phyloP scores from a whole-genome alignment of 192 early-diverging fungal genomes.

The Gamsiella multidivaricata region DNA sequence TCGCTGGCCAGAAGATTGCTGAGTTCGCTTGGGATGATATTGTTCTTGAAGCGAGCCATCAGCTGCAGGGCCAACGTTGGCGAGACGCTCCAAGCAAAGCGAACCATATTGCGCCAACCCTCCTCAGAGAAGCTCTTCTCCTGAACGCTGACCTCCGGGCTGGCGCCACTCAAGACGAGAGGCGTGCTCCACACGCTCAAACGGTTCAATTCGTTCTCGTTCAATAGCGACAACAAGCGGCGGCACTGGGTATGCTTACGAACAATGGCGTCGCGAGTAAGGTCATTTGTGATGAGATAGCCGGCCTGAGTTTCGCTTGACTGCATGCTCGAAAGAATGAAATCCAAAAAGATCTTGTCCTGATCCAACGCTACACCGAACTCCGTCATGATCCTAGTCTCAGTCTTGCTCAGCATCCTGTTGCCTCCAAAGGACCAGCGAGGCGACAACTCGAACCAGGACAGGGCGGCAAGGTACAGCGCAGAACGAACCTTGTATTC shows the following conservation, averaged over 20 bases:
- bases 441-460: constrained; percentile 86
- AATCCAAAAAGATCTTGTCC: constrained; percentile 69
- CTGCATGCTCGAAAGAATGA: constrained; percentile 59
- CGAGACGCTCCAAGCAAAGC: constrained; percentile 85
- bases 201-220: constrained; percentile 90
- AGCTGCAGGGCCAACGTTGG: constrained; percentile 88
- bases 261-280: constrained; percentile 65
- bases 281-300: constrained; percentile 53
- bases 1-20: constrained; percentile 70
- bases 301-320: constrained; percentile 14
- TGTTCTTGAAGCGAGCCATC: constrained; percentile 76
- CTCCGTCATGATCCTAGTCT: constrained; percentile 76
- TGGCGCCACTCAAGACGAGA: constrained; percentile 34
- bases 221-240: constrained; percentile 81
- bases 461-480: constrained; percentile 77
- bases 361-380: constrained; percentile 67
- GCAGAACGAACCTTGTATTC: constrained; percentile 73
- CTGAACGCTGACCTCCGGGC: constrained; percentile 30
- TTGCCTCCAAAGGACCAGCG: constrained; percentile 85
- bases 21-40: constrained; percentile 74
- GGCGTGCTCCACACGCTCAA: constrained; percentile 88
- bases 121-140: constrained; percentile 63
- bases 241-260: constrained; percentile 58
- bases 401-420: constrained; percentile 68
- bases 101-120: constrained; percentile 80